Evolutionary conservation across 176 grass and related monocot species (phyloP), one percentile per base, ranked within the genome.

Genomic region (Bolboschoenus planiculmis): DNA sequence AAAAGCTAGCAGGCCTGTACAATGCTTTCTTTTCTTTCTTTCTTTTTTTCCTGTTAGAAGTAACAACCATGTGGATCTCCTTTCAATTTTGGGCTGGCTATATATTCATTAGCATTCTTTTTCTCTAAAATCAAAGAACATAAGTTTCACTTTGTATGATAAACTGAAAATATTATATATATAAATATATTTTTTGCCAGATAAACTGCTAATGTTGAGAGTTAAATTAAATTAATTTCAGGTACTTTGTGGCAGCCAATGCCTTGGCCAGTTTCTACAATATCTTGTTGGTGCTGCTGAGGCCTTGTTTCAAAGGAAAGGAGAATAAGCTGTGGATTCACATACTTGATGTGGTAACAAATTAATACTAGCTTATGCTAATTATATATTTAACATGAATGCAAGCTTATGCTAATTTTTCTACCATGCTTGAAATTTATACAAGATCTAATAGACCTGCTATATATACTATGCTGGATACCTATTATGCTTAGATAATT

Each of bases 241-340:
- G 93, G 71, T 90, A 85, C 71, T 96, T 99, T 27, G 91, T 93
- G 75, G 46, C 84, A 62, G 93, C 78, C 81, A 96, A 99, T 75
- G 84, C 88, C 21, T 55, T 87, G 70, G 91, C 80, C 23, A 87
- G 89, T 50, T 60, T 72, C 5, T 90, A 91, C 34, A 91, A 93
- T 51, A 78, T 93, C 64, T 21, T 78, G 46, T 82, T 89, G 46
- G 79, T 95, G 40, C 7, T 86, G 5, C 15, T 87, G 11, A 75
- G 85, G 53, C 72, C 46, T 53, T 59, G 79, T 83, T 81, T 85
- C 16, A 80, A 62, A 81, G 16, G 73, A 27, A 93, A 85, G 83
- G 78, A 16, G 35, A 51, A 87, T 3, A 31, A 83, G 31, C 59
- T 95, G 79, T 83, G 47, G 14, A 70, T 90, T 58, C 84, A 85